Base-by-base conservation (phyloP, 2,329 filamentous ascomycete genomes). In the Sporothrix mexicana region DNA sequence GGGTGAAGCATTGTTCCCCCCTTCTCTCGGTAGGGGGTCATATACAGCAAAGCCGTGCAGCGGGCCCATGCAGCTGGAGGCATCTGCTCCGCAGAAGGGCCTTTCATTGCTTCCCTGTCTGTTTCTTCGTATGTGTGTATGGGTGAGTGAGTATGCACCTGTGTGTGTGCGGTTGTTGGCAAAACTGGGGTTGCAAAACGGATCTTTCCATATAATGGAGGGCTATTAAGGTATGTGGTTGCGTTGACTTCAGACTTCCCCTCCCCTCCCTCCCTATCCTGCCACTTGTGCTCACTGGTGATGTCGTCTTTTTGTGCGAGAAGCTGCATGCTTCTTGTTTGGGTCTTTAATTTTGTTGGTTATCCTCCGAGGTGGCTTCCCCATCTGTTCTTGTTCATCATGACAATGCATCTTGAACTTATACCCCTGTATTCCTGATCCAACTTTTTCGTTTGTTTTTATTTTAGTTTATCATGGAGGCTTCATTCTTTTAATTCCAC, bases 171-270 rank as follows among this genome's bases (percentile, higher is more conserved):
- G 43, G 30, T 62, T 70, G 69, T 45, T 70, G 69, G 69, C 69
- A 70, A 62, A 70, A 49, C 53, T 71, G 69, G 57, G 57, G 69
- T 71, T 64, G 57, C 55, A 23, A 51, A 41, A 64, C 69, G 57
- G 25, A 15, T 53, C 57, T 61, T 53, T 41, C 45, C 69, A 61
- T 30, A 36, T 59, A 51, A 70, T 17, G 20, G 67, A 23, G 6
- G 10, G 13, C 4, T 45, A 9, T 70, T 61, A 49, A 62, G 69
- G 41, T 70, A 51, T 36, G 41, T 23, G n/a, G 10, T n/a, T 49
- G 62, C 10, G n/a, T 30, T 25, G 9, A 25, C 20, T 17, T n/a
- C 7, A n/a, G 43, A 2, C 36, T 12, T 59, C 9, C 20, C 53
- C 20, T 53, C 23, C 5, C 20, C 15, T 57, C 12, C 30, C 43